Conservation (phyloP, 208 protist species). For the Trypanosoma boissoni region DNA sequence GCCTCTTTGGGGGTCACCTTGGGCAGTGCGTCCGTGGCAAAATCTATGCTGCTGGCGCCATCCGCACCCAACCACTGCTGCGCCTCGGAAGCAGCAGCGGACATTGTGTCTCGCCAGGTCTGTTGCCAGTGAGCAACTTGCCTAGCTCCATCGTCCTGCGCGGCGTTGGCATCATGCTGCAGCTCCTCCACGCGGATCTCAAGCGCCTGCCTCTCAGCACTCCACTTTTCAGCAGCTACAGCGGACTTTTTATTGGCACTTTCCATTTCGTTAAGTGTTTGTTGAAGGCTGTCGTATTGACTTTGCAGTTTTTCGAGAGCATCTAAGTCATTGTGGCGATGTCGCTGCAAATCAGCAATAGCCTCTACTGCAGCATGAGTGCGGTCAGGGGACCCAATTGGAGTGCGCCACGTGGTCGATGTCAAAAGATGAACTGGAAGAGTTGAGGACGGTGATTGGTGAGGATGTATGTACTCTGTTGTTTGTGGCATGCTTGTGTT, state of each 20-base stretch:
- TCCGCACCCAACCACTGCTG: not conserved
- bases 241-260: no score
- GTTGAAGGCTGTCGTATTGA: not conserved
- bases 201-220: conserved; percentile 4
- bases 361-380: conserved; percentile 40
- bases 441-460: not conserved
- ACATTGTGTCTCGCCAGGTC: conserved; percentile 6
- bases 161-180: conserved; percentile 1
- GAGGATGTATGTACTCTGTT: not conserved
- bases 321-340: conserved; percentile 12
- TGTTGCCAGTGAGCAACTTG: not conserved
- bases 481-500: not conserved
- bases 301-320: conserved; percentile 5
- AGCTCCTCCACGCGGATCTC: conserved; percentile 7
- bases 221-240: conserved; percentile 1
- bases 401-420: not conserved
- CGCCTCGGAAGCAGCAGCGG: not conserved
- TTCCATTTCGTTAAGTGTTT: not conserved
- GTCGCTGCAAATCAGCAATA: conserved; percentile 53
- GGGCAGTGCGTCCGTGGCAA: not conserved
- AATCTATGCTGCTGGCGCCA: not conserved
- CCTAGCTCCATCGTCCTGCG: conserved; percentile 1
- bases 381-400: conserved; percentile 2
- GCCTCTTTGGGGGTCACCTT: conserved; percentile 9
- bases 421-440: not conserved